Evolutionary conservation across 495 filamentous ascomycete genomes (phyloP).

Genomic region (Aspergillus indologenus): DNA sequence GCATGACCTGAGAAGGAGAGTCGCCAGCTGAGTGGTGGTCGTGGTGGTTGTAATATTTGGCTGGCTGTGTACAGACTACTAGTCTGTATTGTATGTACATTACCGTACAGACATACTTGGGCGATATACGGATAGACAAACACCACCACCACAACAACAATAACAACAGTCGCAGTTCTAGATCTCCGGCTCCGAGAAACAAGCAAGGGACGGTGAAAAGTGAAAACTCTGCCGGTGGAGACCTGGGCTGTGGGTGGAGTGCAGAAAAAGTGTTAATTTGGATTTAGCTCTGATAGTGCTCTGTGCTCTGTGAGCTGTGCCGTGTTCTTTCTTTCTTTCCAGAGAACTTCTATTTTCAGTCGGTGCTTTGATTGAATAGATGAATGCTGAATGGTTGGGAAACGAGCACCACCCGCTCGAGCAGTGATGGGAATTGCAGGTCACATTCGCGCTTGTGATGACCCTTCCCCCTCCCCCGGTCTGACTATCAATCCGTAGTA

Average conservation of each 20-base stretch:
- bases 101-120: background rate
- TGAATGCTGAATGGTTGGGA: background rate
- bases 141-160: background rate
- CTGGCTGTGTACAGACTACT: background rate
- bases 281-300: too few relatives aligned
- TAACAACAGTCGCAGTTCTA: background rate
- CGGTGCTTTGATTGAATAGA: background rate
- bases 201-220: conserved; percentile 8
- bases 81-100: background rate
- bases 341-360: conserved; percentile 1
- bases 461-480: too few relatives aligned
- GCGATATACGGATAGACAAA: background rate
- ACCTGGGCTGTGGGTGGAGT: background rate
- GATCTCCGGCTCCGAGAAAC: background rate
- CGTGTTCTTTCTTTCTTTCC: conserved; percentile 3
- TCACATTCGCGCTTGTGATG: background rate
- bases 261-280: background rate
- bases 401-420: background rate
- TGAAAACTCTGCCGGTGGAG: conserved; percentile 5
- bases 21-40: too few relatives aligned
- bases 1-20: too few relatives aligned
- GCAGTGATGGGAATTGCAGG: background rate
- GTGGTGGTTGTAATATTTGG: background rate
- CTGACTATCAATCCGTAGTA: background rate
- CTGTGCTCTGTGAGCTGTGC: background rate